Conservation (phyloP, 2,329 filamentous ascomycete species). For the Colletotrichum siamense region DNA sequence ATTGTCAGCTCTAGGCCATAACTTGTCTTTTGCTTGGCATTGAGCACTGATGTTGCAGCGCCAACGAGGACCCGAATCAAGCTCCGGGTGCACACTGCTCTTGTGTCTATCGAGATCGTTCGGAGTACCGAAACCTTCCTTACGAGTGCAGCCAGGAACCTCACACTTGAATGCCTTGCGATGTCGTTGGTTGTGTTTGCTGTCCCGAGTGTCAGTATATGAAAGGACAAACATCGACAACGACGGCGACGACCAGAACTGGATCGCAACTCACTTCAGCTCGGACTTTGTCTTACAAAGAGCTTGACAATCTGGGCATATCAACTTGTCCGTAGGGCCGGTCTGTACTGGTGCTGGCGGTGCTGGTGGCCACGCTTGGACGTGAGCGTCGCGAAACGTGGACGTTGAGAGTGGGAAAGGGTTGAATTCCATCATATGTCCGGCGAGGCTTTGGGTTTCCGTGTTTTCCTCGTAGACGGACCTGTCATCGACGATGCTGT, state of each 20-base stretch:
- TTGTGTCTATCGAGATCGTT: conserved; percentile 86
- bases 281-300: conserved; percentile 58
- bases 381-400: background rate
- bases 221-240: background rate
- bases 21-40: conserved; percentile 68
- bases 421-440: conserved; percentile 36
- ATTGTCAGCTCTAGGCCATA: conserved; percentile 85
- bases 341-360: conserved; percentile 1
- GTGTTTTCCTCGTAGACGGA: conserved; percentile 49
- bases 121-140: conserved; percentile 74
- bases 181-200: conserved; percentile 79
- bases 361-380: background rate
- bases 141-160: conserved; percentile 59
- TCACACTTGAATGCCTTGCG: conserved; percentile 70
- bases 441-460: conserved; percentile 44
- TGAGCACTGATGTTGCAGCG: conserved; percentile 58
- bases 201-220: conserved; percentile 40
- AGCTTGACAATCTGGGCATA: conserved; percentile 46
- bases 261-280: conserved; percentile 50
- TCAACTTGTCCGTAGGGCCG: conserved; percentile 23
- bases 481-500: conserved; percentile 47
- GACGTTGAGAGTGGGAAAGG: background rate
- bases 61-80: conserved; percentile 57
- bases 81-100: conserved; percentile 68
- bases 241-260: background rate